Percentiles rank a stretch among this genome's conserved stretches.
Conservation (phyloP, 805 yeast species). For the Metschnikowia cerradonensis region DNA sequence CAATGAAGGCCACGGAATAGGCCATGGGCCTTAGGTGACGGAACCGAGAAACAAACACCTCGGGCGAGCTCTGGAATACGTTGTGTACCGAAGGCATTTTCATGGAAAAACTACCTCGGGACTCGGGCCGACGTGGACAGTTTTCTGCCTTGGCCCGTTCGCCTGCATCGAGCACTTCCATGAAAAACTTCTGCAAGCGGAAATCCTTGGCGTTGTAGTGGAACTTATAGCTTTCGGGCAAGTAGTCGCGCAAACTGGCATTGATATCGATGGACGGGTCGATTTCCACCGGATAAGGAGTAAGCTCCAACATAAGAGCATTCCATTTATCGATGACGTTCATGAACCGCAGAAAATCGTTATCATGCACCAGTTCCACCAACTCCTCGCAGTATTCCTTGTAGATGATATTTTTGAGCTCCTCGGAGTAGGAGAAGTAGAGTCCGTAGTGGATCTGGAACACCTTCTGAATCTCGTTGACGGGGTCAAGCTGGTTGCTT, state of each 20-base stretch:
- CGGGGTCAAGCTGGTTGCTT: conserved; percentile 57
- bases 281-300: conserved; percentile 25
- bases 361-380: conserved; percentile 27
- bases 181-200: conserved; percentile 13
- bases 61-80: conserved; percentile 6
- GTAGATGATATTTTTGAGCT: conserved; percentile 27
- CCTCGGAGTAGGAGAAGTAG: conserved; percentile 37
- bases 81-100: conserved; percentile 1
- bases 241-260: conserved; percentile 12
- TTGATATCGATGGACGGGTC: conserved; percentile 18
- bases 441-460: conserved; percentile 39
- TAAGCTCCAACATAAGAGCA: conserved; percentile 32
- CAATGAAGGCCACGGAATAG: conserved; percentile 16
- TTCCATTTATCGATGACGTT: conserved; percentile 40
- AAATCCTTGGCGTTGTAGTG: conserved; percentile 12
- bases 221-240: conserved; percentile 9
- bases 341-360: conserved; percentile 36
- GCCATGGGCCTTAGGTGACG: conserved; percentile 17
- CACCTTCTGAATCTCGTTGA: conserved; percentile 53
- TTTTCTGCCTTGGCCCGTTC: conserved; percentile 7
- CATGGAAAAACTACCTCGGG: conserved; percentile 5
- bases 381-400: conserved; percentile 32
- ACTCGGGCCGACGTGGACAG: conserved; percentile 5
- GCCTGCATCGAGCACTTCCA: conserved; percentile 17
- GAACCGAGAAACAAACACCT: conserved; percentile 16